Base-by-base conservation (phyloP, 257 asterid species). In the Leonotis leonurus region DNA sequence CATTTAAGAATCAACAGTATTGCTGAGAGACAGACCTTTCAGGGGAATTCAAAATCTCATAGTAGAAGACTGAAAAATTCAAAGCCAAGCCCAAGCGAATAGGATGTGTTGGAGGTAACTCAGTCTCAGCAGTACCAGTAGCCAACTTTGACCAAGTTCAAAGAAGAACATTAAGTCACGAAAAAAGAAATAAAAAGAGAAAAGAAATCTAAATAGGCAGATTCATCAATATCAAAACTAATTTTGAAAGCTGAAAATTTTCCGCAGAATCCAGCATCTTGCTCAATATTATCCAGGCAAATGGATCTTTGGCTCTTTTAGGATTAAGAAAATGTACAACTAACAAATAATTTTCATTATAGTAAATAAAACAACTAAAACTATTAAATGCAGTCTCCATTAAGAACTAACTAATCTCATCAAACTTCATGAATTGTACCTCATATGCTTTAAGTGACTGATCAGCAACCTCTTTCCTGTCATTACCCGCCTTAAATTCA, bases 61-160 rank as follows among this genome's bases (percentile, higher is more conserved):
- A 90, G 81, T 78, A 87, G 83, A 87, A 90, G 71, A 90, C 97
- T 6, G 97, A 90, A 72, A 87, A 87, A 56, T 89, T 89, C 80
- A 89, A 75, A 67, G 96, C 96, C 87, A 90, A 68, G 4, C 97
- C 97, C 95, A 90, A 46, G 33, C 97, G 88, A 74, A 90, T 87
- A 39, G 97, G 96, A 72, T 90, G 95, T 3, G 97, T 90, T 26
- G 97, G 95, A 46, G 96, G 83, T 56, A 90, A 73, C 52, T 83
- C 96, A 45, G 90, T 79, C 73, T 85, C 96, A 17, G 97, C 95
- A 55, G 84, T 51, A 32, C 78, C 75, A 58, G 95, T 89, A 26
- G 97, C 97, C 36, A 77, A 18, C 97, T 89, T 79, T 74, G 70
- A 63, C 59, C 60, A 70, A 49, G 62, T 64, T 13, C 61, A 58